Evolutionary conservation across 352 stramenopile species (phyloP).

Genomic region (Elongisporangium undulatum): DNA sequence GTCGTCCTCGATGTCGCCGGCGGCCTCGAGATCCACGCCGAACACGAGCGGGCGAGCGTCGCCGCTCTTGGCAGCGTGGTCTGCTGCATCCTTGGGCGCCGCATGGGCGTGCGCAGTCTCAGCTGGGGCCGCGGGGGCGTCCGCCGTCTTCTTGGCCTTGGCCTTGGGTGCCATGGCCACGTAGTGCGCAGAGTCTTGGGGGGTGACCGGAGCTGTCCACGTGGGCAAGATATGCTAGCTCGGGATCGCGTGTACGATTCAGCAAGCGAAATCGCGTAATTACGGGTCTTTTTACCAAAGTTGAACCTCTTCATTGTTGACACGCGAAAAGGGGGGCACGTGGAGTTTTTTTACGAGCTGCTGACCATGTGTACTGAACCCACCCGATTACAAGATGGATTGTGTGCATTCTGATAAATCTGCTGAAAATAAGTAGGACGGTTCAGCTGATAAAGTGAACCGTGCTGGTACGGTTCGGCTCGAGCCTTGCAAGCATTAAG

Average conservation of each 20-base stretch:
- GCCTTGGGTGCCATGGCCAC: constrained; percentile 46
- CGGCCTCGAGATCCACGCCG: constrained; percentile 53
- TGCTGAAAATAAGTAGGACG: not conserved
- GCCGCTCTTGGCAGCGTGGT: constrained; percentile 6
- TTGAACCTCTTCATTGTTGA: not conserved
- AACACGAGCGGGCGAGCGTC: constrained; percentile 34
- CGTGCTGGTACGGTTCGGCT: constrained; percentile 5
- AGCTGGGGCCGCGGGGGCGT: constrained; percentile 14
- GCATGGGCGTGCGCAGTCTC: constrained; percentile 7
- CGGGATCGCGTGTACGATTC: constrained; percentile 14
- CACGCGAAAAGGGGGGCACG: constrained; percentile 17
- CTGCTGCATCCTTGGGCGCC: not conserved
- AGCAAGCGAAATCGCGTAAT: constrained; percentile 22
- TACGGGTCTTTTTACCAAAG: constrained; percentile 21
- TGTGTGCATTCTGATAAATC: constrained; percentile 1
- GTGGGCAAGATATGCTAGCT: not conserved
- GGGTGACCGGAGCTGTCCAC: not conserved
- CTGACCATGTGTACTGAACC: not conserved
- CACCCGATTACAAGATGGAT: not conserved
- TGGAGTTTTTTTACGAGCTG: not conserved
- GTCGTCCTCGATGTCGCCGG: constrained; percentile 66
- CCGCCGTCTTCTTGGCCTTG: constrained; percentile 51
- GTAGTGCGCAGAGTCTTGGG: constrained; percentile 2
- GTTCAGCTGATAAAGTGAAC: not conserved
- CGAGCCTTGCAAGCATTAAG: constrained; percentile 15